These are phyloP conservation scores for Claviceps lovelessii DNA, from an alignment of 2,329 filamentous ascomycete genomes.

Conservation along the genomic window DNA sequence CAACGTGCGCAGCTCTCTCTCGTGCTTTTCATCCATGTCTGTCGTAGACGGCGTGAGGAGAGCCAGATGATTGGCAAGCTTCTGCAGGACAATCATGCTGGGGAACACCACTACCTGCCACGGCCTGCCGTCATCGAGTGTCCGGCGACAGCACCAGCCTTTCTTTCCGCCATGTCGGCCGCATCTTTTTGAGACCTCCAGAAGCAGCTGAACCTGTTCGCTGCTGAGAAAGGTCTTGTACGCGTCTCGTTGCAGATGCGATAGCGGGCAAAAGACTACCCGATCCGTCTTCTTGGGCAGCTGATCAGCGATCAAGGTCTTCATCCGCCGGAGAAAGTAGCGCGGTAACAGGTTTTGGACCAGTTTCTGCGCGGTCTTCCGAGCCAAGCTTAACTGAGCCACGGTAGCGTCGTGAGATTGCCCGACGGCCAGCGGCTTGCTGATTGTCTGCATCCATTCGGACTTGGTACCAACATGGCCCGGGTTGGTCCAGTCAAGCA, in stretches of 20 bases:
- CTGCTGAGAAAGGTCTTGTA: conserved; percentile 69
- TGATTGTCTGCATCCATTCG: conserved; percentile 69
- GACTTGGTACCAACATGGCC: conserved; percentile 49
- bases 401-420: conserved; percentile 86
- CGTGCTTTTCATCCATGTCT: conserved; percentile 57
- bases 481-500: conserved; percentile 92
- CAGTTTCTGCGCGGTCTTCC: conserved; percentile 70
- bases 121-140: conserved; percentile 44
- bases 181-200: conserved; percentile 52
- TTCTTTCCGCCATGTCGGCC: conserved; percentile 42
- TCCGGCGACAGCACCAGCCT: conserved; percentile 66
- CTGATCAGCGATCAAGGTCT: conserved; percentile 80
- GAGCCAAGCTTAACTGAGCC: conserved; percentile 64
- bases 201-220: conserved; percentile 54
- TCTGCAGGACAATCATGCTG: conserved; percentile 66
- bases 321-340: conserved; percentile 87
- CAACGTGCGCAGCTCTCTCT: conserved; percentile 62
- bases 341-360: conserved; percentile 75
- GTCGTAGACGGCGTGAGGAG: conserved; percentile 57
- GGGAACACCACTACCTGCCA: conserved; percentile 79
- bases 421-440: conserved; percentile 66
- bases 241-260: conserved; percentile 62
- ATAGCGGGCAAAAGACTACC: conserved; percentile 89
- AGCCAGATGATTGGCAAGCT: conserved; percentile 84
- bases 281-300: conserved; percentile 88